A percentile compares a stretch with the other conserved stretches of the same genome.
phyloP scores from a whole-genome alignment of 208 protist species.

The Endotrypanum monterogeii region DNA sequence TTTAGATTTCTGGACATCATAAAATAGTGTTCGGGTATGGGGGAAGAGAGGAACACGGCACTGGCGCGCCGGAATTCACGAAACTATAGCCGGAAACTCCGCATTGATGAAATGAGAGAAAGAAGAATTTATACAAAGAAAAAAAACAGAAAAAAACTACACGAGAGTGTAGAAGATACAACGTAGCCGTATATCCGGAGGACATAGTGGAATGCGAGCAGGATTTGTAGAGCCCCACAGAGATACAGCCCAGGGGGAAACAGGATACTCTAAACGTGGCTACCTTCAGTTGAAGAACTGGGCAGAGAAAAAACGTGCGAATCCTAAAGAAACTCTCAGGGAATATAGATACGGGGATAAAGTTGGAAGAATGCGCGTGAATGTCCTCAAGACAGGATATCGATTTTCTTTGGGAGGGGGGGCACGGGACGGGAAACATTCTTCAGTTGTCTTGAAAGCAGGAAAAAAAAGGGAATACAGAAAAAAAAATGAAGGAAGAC shows the following conservation, averaged over 20 bases:
- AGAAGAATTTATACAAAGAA: too few species aligned
- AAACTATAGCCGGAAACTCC: background rate
- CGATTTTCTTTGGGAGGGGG: background rate
- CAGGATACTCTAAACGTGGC: background rate
- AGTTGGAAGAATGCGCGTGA: background rate
- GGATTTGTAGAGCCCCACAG: background rate
- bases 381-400: background rate
- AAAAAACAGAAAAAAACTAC: too few species aligned
- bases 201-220: background rate
- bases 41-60: background rate
- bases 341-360: background rate
- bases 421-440: too few species aligned
- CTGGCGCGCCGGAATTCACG: background rate
- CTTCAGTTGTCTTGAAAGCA: too few species aligned
- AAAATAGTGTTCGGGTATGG: background rate
- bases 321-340: background rate
- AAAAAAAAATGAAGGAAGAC: too few species aligned
- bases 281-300: background rate
- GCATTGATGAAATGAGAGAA: background rate
- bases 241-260: background rate
- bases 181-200: too few species aligned
- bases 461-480: too few species aligned
- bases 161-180: background rate
- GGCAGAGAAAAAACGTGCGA: background rate
- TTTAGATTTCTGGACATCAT: background rate